phyloP scores from a whole-genome alignment of 768 basidiomycete genomes.

The Agaricus blazei region DNA sequence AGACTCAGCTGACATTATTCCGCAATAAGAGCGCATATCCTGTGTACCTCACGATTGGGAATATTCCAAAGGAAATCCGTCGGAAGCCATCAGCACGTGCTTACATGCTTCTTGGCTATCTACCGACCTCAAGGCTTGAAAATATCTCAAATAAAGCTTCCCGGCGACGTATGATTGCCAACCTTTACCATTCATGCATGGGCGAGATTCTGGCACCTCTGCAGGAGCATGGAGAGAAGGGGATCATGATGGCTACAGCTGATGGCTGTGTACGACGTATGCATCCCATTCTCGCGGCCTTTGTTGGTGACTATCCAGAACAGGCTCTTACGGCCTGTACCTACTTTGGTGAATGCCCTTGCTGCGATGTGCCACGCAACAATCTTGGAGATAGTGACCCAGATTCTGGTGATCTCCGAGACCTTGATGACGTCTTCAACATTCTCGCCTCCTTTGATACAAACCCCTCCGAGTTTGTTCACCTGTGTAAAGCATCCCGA shows the following conservation, averaged over 20 bases:
- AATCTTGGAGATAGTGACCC: slow-evolving; percentile 17
- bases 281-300: slow-evolving; percentile 35
- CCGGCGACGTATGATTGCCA: slow-evolving; percentile 17
- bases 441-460: background rate
- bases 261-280: slow-evolving; percentile 26
- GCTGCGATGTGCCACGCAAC: slow-evolving; percentile 15
- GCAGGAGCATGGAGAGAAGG: slow-evolving; percentile 16
- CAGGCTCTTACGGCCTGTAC: slow-evolving; percentile 30
- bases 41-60: slow-evolving; percentile 44
- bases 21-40: slow-evolving; percentile 39
- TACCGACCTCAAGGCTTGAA: slow-evolving; percentile 30
- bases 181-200: slow-evolving; percentile 35
- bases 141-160: slow-evolving; percentile 22
- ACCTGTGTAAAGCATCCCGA: background rate
- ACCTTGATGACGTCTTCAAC: slow-evolving; percentile 2
- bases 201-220: slow-evolving; percentile 24
- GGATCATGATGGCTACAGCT: slow-evolving; percentile 23
- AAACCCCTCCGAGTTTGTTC: background rate
- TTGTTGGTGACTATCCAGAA: slow-evolving; percentile 39
- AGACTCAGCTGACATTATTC: slow-evolving; percentile 36
- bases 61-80: slow-evolving; percentile 35
- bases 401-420: slow-evolving; percentile 1
- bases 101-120: slow-evolving; percentile 31
- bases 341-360: slow-evolving; percentile 23
- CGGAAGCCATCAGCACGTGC: slow-evolving; percentile 29